phyloP scores from a whole-genome alignment of 176 grass and related monocot genomes.

The Typha latifolia region DNA sequence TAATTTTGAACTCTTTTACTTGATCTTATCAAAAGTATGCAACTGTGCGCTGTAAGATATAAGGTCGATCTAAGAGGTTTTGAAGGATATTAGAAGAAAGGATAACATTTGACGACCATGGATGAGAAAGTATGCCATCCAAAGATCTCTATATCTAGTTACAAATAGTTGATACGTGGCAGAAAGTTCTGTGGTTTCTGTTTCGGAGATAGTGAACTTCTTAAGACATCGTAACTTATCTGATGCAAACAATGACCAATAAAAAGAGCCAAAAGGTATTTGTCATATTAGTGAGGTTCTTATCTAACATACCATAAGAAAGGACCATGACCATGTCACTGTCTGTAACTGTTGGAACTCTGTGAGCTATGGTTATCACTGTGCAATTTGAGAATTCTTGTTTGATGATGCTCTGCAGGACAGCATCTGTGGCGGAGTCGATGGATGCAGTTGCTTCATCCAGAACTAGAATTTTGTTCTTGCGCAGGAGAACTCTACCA shows the following conservation, averaged over 20 bases:
- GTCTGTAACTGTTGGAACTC: conserved; percentile 85
- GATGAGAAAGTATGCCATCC: no score
- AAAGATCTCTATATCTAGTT: not conserved
- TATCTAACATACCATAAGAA: conserved; percentile 67
- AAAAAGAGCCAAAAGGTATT: not conserved
- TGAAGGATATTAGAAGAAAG: no score
- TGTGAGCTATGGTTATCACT: conserved; percentile 82
- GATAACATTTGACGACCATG: no score
- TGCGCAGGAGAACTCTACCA: conserved; percentile 68
- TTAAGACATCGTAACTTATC: no score
- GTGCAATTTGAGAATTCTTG: conserved; percentile 72
- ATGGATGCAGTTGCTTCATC: conserved; percentile 95
- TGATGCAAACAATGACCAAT: no score
- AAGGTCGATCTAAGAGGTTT: no score
- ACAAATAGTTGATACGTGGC: not conserved
- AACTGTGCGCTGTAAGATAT: no score
- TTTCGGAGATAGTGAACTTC: no score
- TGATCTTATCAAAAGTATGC: not conserved
- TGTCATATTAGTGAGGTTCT: not conserved
- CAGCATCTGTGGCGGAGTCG: conserved; percentile 75
- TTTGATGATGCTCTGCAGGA: conserved; percentile 76
- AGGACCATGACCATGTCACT: conserved; percentile 90
- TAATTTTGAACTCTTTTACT: conserved; percentile 5
- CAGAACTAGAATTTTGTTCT: conserved; percentile 74
- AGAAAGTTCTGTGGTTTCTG: no score